These are phyloP conservation scores for Pestalotiopsis sp. DNA, from an alignment of 2,329 filamentous ascomycete species.

Conservation along the genomic window DNA sequence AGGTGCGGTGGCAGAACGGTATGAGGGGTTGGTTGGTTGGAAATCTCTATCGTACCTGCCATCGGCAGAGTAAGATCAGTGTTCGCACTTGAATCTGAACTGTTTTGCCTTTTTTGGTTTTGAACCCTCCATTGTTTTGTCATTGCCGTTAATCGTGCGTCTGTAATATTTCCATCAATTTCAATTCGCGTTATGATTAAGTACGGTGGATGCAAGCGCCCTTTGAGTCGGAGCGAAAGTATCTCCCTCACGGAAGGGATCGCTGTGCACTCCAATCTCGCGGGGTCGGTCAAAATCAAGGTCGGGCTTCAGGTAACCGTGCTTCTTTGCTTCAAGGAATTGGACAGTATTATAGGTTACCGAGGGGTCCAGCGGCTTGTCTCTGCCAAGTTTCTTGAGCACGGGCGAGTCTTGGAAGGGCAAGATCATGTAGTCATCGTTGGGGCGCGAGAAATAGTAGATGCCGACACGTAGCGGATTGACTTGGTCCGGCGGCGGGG, in stretches of 20 bases:
- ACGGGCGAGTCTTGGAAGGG: conserved; percentile 34
- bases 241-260: conserved; percentile 1
- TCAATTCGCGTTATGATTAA: too few species aligned
- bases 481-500: conserved; percentile 34
- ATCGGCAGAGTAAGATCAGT: too few species aligned
- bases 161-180: too few species aligned
- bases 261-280: not conserved
- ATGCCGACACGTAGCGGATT: conserved; percentile 35
- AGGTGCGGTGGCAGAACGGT: too few species aligned
- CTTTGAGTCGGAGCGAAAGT: not conserved
- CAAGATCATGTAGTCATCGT: conserved; percentile 35
- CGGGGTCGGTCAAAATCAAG: not conserved
- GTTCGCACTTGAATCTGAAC: too few species aligned
- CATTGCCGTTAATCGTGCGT: too few species aligned
- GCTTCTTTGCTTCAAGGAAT: conserved; percentile 4
- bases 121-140: too few species aligned
- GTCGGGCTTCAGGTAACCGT: conserved; percentile 3
- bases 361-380: not conserved
- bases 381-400: conserved; percentile 19
- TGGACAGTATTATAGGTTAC: not conserved
- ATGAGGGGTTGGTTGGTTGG: too few species aligned
- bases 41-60: too few species aligned
- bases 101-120: too few species aligned
- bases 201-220: not conserved
- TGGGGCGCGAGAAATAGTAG: conserved; percentile 40